Base-by-base conservation (phyloP, 2,329 filamentous ascomycete species). In the Penicillium polonicum region DNA sequence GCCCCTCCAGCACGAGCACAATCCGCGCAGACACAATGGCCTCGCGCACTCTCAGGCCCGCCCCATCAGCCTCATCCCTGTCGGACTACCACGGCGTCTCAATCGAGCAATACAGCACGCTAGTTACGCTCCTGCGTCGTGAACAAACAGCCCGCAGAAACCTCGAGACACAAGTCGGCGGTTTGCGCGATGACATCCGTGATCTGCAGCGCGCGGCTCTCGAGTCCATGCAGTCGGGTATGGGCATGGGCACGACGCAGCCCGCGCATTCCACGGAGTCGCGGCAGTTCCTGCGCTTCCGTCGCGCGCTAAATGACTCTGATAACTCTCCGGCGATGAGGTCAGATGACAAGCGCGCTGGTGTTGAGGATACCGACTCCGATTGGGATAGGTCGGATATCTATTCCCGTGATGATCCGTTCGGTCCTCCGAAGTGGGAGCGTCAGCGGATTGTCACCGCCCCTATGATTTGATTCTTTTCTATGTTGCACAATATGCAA, bases 91-190 rank as follows among this genome's bases (percentile, higher is more conserved):
- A 65, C 31, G 66, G 69, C 8, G 76, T 78, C 41, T 78, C 78
- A 5, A 71, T 78, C 17, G 78, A 81, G 42, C 77, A 80, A 53
- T 80, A 80, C 60, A 79, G 76, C 56, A 74, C 76, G 0, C 68
- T 81, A 2, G 73, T 79, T 29, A 78, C 74, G 13, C 70, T 81
- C 2, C 70, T 81, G 13, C 73, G 77, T 6, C 70, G 77, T 48
- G 79, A 81, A 60, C 77, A 80, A 60, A 73, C 71, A 5, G 78
- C 79, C 2, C 77, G 79, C 31, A 72, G 76, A 38, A 72, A 70
- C 23, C 69, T 81, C 1, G 79, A 81, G 62, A 68, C 68, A 35
- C 77, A 81, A 62, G 70, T 81, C 3, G 65, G 71, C 7, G 63
- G 71, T 35, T 66, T 81, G 5, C 76, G 77, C 41, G 72, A 75